These are phyloP conservation scores for Endocalyx cinctus DNA, from an alignment of 2,329 filamentous ascomycete species.

Conservation along the genomic window DNA sequence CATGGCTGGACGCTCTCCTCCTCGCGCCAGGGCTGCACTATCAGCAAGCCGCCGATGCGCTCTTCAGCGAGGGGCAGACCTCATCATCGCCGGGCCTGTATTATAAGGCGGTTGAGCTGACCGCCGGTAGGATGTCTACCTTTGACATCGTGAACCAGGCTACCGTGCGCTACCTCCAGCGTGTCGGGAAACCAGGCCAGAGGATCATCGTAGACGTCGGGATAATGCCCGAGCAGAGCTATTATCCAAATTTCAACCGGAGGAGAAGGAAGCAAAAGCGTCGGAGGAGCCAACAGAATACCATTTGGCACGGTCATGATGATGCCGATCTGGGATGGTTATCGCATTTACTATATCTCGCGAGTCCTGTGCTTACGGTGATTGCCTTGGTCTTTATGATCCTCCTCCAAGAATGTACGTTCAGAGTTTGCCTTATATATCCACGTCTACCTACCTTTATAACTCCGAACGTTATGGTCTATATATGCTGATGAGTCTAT, in stretches of 20 bases:
- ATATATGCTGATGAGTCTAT: too few relatives aligned
- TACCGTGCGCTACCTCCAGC: constrained; percentile 50
- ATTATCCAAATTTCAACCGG: constrained; percentile 22
- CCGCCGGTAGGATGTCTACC: constrained; percentile 23
- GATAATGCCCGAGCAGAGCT: constrained; percentile 40
- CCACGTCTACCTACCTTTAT: not conserved
- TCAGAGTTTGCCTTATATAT: too few relatives aligned
- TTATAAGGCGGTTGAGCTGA: constrained; percentile 35
- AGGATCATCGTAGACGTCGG: constrained; percentile 54
- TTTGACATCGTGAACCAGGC: constrained; percentile 45
- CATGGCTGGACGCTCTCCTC: constrained; percentile 52
- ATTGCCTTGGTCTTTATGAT: constrained; percentile 39
- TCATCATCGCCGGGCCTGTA: constrained; percentile 32
- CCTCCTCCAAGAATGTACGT: constrained; percentile 41
- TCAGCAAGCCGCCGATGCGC: constrained; percentile 51
- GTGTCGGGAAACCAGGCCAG: constrained; percentile 51
- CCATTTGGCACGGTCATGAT: constrained; percentile 26
- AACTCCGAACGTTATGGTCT: too few relatives aligned
- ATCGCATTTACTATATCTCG: constrained; percentile 45
- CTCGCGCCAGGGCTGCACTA: constrained; percentile 58
- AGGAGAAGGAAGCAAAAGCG: constrained; percentile 17
- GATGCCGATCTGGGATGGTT: constrained; percentile 38
- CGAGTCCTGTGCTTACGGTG: constrained; percentile 42
- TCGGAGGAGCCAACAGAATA: constrained; percentile 18
- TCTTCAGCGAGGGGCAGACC: constrained; percentile 39